These are phyloP conservation scores for Tylopilus felleus DNA, from an alignment of 768 basidiomycete genomes.

Conservation along the genomic window DNA sequence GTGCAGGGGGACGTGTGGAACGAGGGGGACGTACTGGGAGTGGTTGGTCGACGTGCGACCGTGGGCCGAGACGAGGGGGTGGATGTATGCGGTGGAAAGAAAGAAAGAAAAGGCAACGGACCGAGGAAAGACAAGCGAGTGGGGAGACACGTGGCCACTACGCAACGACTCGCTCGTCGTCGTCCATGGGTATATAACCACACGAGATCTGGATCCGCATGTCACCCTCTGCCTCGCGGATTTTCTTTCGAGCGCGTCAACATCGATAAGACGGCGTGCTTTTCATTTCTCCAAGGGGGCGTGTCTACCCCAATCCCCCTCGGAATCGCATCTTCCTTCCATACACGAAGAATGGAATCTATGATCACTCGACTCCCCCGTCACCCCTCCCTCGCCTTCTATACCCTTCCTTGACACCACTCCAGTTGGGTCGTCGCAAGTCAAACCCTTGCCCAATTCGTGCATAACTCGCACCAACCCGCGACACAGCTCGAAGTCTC, in stretches of 20 bases:
- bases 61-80: conserved; percentile 4
- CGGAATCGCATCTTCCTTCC: too few species aligned
- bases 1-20: background rate
- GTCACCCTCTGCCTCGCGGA: too few species aligned
- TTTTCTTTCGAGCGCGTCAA: too few species aligned
- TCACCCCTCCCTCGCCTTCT: conserved; percentile 16
- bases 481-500: conserved; percentile 47
- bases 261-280: too few species aligned
- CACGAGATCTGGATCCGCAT: too few species aligned
- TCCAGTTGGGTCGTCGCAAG: conserved; percentile 41
- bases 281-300: too few species aligned
- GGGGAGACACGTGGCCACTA: conserved; percentile 13
- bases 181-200: conserved; percentile 14
- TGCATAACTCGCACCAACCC: conserved; percentile 54
- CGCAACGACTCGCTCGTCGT: background rate
- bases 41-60: too few species aligned
- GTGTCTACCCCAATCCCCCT: conserved; percentile 17
- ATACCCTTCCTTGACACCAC: conserved; percentile 19
- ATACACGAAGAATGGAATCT: too few species aligned
- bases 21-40: conserved; percentile 6
- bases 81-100: conserved; percentile 10
- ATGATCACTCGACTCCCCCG: too few species aligned
- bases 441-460: conserved; percentile 46
- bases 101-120: too few species aligned
- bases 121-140: too few species aligned